Percentiles rank a stretch among this genome's conserved stretches.
Conservation (phyloP, 768 basidiomycete species). For the Pulveroboletus sp. region DNA sequence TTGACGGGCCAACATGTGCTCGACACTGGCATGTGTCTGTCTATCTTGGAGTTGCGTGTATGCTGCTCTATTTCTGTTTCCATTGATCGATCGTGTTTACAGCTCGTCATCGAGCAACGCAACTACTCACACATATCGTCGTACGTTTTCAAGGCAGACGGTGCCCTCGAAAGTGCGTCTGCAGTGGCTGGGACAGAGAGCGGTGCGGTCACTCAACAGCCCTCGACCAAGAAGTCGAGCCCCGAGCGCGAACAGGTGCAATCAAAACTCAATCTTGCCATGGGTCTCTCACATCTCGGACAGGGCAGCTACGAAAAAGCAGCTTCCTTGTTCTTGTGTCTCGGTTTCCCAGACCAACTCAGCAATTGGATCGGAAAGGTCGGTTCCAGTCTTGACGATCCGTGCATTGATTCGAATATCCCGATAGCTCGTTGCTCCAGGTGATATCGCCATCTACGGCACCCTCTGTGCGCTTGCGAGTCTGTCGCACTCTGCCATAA, state of each 20-base stretch:
- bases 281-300: conserved; percentile 70
- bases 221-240: conserved; percentile 43
- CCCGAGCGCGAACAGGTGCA: too few species aligned
- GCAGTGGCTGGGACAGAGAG: conserved; percentile 30
- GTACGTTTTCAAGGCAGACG: conserved; percentile 94
- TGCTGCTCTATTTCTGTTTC: too few species aligned
- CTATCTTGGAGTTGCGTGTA: conserved; percentile 63
- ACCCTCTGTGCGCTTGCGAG: too few species aligned
- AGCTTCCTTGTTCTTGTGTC: conserved; percentile 64
- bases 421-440: too few species aligned
- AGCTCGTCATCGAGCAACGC: too few species aligned
- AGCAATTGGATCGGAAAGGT: conserved; percentile 79
- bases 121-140: conserved; percentile 85
- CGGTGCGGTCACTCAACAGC: conserved; percentile 9
- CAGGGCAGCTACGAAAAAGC: conserved; percentile 77
- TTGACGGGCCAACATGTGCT: conserved; percentile 88
- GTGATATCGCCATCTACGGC: too few species aligned
- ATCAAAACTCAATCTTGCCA: too few species aligned
- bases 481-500: too few species aligned
- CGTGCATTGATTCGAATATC: too few species aligned
- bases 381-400: too few species aligned
- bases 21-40: conserved; percentile 88
- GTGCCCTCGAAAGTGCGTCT: conserved; percentile 67
- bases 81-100: too few species aligned
- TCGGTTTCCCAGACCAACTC: conserved; percentile 61